phyloP scores from a whole-genome alignment of 2,329 filamentous ascomycete species.

The Diplodia intermedia region DNA sequence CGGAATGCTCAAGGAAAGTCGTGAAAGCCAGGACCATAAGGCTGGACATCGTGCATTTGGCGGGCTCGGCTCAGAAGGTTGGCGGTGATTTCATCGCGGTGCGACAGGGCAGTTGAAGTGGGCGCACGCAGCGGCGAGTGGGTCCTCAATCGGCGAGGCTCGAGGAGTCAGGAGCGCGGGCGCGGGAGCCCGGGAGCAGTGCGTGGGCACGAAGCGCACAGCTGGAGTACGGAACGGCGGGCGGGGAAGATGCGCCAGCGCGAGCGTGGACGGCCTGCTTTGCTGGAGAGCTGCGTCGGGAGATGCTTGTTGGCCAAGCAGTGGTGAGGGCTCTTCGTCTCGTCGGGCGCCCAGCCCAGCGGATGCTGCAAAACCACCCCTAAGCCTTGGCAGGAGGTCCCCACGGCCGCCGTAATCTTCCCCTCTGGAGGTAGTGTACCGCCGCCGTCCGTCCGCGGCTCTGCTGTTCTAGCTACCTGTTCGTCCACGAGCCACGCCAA shows the following conservation, averaged over 20 bases:
- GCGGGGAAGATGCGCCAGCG: slow-evolving; percentile 11
- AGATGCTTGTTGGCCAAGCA: slow-evolving; percentile 23
- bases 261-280: slow-evolving; percentile 10
- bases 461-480: no score
- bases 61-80: slow-evolving; percentile 43
- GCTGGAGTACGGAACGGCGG: slow-evolving; percentile 3
- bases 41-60: slow-evolving; percentile 60
- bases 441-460: not conserved
- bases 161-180: slow-evolving; percentile 32
- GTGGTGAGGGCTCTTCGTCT: slow-evolving; percentile 30
- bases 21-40: slow-evolving; percentile 54
- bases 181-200: slow-evolving; percentile 27
- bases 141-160: slow-evolving; percentile 33
- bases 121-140: slow-evolving; percentile 36
- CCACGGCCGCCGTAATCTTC: not conserved
- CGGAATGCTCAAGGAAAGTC: slow-evolving; percentile 61
- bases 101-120: slow-evolving; percentile 31
- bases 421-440: not conserved
- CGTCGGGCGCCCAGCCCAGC: slow-evolving; percentile 17
- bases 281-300: slow-evolving; percentile 23
- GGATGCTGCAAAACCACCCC: slow-evolving; percentile 5
- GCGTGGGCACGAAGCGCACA: slow-evolving; percentile 6
- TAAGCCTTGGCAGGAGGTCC: not conserved
- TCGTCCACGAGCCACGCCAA: not conserved
- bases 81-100: slow-evolving; percentile 32